Base-by-base conservation (phyloP, 2,329 filamentous ascomycete species). In the Fusarium globosum region DNA sequence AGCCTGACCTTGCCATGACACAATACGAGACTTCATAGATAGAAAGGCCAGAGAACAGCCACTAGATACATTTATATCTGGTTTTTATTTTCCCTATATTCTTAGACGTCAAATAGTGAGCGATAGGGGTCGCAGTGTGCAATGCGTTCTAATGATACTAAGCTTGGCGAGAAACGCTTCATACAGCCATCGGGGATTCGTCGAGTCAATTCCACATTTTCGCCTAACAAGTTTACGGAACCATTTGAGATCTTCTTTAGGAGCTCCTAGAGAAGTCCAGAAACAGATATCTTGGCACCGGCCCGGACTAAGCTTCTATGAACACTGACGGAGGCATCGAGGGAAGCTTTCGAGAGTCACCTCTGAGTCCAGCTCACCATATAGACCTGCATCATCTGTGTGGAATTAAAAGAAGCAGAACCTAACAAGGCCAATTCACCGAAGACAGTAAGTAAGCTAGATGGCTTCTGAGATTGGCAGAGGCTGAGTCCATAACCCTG, bases 21-120 rank as follows among this genome's bases (percentile, higher is more conserved):
- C 46, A n/a, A 49, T 2, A 33, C 2, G 28, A 9, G 45, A 18
- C 21, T 30, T 30, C 0, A 15, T 30, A 16, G 26, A n/a, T 30
- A 6, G 43, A 20, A 14, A 20, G 4, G 8, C 12, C 5, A 6
- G 5, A 6, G 8, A 42, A 20, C 7, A 20, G 7, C 5, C 11
- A 8, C 12, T 20, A 20, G 4, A 26, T 45, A 13, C 16, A 26
- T 18, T 9, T 2, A 8, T 9, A 21, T 30, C 0, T 4, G 4
- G 2, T 8, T 30, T 12, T 4, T 12, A 5, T 1, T 2, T 8
- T 1, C 0, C 1, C 0, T 48, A 0, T 3, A 14, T 35, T 1
- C 4, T 20, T 2, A 14, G n/a, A 26, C 6, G 2, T 5, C 12
- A 23, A 1, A 20, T 7, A 2, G 16, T 8, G 9, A 36, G n/a